phyloP scores from a whole-genome alignment of 2,329 filamentous ascomycete genomes.

The Phoma sp. region DNA sequence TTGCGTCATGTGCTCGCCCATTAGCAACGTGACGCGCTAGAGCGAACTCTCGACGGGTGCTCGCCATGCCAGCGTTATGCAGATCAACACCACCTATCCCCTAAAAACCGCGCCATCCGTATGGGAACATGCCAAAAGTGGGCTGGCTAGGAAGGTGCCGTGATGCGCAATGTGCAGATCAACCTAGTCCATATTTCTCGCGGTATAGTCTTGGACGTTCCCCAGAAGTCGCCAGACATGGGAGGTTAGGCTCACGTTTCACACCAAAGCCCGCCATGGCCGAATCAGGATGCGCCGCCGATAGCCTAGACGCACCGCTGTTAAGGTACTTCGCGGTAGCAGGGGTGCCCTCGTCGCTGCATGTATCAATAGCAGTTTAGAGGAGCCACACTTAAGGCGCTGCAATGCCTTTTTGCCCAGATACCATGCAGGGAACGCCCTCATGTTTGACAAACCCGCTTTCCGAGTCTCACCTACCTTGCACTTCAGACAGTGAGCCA shows the following conservation, averaged over 20 bases:
- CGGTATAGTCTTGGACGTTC: constrained; percentile 36
- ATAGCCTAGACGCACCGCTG: constrained; percentile 46
- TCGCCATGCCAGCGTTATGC: constrained; percentile 19
- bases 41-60: constrained; percentile 13
- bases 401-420: constrained; percentile 42
- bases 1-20: constrained; percentile 17
- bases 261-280: constrained; percentile 42
- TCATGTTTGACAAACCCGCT: constrained; percentile 52
- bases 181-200: constrained; percentile 32
- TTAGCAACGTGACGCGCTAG: constrained; percentile 16
- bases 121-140: constrained; percentile 20
- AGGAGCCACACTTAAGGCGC: constrained; percentile 49
- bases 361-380: constrained; percentile 47
- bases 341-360: constrained; percentile 43
- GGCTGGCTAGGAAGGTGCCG: constrained; percentile 26
- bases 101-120: constrained; percentile 17
- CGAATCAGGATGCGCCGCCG: constrained; percentile 43
- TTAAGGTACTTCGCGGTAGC: constrained; percentile 39
- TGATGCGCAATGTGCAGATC: constrained; percentile 38
- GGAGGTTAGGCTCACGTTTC: constrained; percentile 49
- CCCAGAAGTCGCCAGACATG: constrained; percentile 51
- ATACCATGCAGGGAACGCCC: constrained; percentile 49
- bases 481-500: constrained; percentile 46
- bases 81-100: constrained; percentile 23
- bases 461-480: constrained; percentile 52